Evolutionary conservation across 139 green algal species (phyloP), one percentile per base, ranked within the genome.

Genomic region (Ostreobium quekettii): DNA sequence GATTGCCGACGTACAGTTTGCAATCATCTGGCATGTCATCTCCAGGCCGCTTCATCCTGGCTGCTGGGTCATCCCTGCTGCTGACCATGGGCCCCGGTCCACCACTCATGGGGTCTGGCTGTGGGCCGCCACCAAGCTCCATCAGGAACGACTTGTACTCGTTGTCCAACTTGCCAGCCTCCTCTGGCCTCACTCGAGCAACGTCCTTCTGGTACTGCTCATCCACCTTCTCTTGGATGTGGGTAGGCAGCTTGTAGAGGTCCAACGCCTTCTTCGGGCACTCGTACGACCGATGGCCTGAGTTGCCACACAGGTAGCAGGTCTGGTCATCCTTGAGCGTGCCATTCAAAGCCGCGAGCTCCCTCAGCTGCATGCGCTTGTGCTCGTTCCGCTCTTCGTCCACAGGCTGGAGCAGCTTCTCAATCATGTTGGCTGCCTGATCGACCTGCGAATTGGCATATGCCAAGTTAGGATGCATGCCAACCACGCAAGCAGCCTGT

Each of bases 61-160:
- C 6, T 37, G n/a, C n/a, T n/a, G n/a, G n/a, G n/a, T n/a, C n/a
- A n/a, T n/a, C n/a, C n/a, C n/a, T n/a, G n/a, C n/a, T n/a, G n/a
- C 76, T 79, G 0, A 72, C 66, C 4, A 76, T 77, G 7, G 72
- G 70, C 48, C 33, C 19, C 8, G 11, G 24, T 4, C 64, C 73
- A 22, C 36, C 59, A 4, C 36, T 19, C 11, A 26, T 70, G n/a
- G 42, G 33, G 26, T 62, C 46, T 15, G 30, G 53, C 56, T 29
- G 56, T 47, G 35, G 49, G 28, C 47, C 78, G 0, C 84, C 87
- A 1, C 93, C 87, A 30, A 98, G 79, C 77, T 93, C 81, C 2
- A 76, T 74, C 68, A 99, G 60, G 71, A 99, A 99, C 6, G 73
- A 80, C 71, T 91, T 85, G 82, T 97, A 99, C 80, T 98, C 93